Percentiles rank a stretch among this genome's conserved stretches.
phyloP scores from a whole-genome alignment of 441 rosid species.

The Theobroma grandiflorum region DNA sequence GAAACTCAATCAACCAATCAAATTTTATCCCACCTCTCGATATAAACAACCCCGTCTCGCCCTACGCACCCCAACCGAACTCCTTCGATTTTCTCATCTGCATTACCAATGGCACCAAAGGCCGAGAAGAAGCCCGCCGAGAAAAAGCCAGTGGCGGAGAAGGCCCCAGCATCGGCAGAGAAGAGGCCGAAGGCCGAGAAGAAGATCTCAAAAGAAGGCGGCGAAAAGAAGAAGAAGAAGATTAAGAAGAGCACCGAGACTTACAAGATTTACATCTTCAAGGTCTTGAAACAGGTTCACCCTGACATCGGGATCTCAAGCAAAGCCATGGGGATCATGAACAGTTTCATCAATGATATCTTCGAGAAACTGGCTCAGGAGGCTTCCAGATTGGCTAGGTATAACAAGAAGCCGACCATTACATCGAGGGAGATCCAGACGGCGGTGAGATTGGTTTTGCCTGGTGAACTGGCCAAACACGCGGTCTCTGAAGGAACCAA shows the following conservation, averaged over 20 bases:
- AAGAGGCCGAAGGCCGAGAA: slow-evolving; percentile 62
- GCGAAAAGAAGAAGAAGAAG: slow-evolving; percentile 59
- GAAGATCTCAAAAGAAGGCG: slow-evolving; percentile 57
- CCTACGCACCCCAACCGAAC: fast-evolving
- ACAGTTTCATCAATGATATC: slow-evolving; percentile 43
- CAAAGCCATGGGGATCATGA: slow-evolving; percentile 45
- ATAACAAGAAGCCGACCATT: slow-evolving; percentile 59
- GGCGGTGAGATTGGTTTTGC: slow-evolving; percentile 57
- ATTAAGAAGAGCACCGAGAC: slow-evolving; percentile 59
- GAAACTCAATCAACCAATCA: slow-evolving; percentile 37
- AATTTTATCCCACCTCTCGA: not conserved
- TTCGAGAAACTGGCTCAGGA: slow-evolving; percentile 61
- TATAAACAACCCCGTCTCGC: slow-evolving; percentile 18
- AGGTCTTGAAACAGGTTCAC: slow-evolving; percentile 58
- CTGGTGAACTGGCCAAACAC: slow-evolving; percentile 59
- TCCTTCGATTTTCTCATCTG: not conserved
- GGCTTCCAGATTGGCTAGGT: slow-evolving; percentile 48
- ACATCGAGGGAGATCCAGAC: slow-evolving; percentile 58
- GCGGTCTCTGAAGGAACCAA: slow-evolving; percentile 62
- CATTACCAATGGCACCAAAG: slow-evolving; percentile 47
- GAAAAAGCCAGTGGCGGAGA: slow-evolving; percentile 59
- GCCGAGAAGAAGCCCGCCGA: slow-evolving; percentile 46
- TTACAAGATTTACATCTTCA: slow-evolving; percentile 66
- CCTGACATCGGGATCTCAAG: slow-evolving; percentile 56
- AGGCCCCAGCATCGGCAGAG: slow-evolving; percentile 49